phyloP scores from a whole-genome alignment of 2,329 filamentous ascomycete genomes.

The Zymoseptoria crescenta region DNA sequence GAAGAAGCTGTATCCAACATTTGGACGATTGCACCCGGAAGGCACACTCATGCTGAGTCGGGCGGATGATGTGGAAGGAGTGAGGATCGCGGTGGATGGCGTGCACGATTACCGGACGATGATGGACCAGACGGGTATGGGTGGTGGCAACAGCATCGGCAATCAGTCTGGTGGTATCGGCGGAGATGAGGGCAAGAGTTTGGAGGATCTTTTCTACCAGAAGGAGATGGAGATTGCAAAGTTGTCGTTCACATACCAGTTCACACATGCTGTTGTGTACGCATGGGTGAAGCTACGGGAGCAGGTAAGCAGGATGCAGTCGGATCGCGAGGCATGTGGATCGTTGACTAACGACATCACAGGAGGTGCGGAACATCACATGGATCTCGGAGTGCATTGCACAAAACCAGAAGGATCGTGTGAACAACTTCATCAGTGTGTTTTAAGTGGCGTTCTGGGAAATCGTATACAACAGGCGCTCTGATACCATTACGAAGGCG shows the following conservation, averaged over 20 bases:
- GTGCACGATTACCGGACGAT: constrained; percentile 90
- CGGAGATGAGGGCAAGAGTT: constrained; percentile 70
- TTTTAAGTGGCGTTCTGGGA: constrained; percentile 49
- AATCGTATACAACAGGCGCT: not conserved
- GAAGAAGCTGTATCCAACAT: constrained; percentile 90
- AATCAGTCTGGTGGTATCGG: constrained; percentile 79
- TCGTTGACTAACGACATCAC: constrained; percentile 20
- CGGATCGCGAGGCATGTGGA: not conserved
- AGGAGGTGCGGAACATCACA: constrained; percentile 99
- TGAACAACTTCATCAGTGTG: constrained; percentile 97
- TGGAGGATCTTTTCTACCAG: constrained; percentile 98
- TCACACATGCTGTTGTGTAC: constrained; percentile 90
- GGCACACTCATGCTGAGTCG: constrained; percentile 90
- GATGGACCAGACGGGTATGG: constrained; percentile 83
- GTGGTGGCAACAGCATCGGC: constrained; percentile 64
- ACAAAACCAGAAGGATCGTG: constrained; percentile 98
- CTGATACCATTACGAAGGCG: not conserved
- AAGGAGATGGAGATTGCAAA: constrained; percentile 99
- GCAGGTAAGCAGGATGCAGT: constrained; percentile 57
- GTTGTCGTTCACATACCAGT: constrained; percentile 88
- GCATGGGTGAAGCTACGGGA: constrained; percentile 96
- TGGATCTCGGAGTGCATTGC: constrained; percentile 99
- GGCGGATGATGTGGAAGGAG: constrained; percentile 90
- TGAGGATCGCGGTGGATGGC: constrained; percentile 86
- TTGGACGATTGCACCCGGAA: constrained; percentile 87